These are phyloP conservation scores for Globisporangium polare DNA, from an alignment of 352 stramenopile species.

Conservation along the genomic window DNA sequence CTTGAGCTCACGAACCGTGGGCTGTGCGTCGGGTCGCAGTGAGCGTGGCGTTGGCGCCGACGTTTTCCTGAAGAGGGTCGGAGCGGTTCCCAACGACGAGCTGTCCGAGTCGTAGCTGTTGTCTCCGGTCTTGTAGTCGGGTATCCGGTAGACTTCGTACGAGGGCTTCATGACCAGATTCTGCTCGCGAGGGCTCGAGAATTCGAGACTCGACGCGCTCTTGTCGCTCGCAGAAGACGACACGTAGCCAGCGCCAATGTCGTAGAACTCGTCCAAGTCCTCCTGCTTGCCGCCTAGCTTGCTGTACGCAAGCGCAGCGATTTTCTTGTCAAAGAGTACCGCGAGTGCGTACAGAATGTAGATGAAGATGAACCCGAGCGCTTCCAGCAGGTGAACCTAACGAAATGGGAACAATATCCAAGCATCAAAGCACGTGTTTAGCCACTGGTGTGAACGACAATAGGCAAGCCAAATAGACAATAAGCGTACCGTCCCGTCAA, in stretches of 20 bases:
- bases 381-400: slow-evolving; percentile 53
- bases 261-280: slow-evolving; percentile 33
- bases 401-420: background rate
- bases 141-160: slow-evolving; percentile 36
- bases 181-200: background rate
- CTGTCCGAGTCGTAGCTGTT: slow-evolving; percentile 44
- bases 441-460: too few relatives aligned
- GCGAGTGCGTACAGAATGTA: slow-evolving; percentile 57
- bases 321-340: slow-evolving; percentile 59
- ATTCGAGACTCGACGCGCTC: slow-evolving; percentile 22
- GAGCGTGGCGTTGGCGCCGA: slow-evolving; percentile 59
- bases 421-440: background rate
- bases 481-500: slow-evolving; percentile 36
- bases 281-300: slow-evolving; percentile 21
- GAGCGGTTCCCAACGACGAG: slow-evolving; percentile 29
- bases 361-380: slow-evolving; percentile 67
- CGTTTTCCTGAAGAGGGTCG: slow-evolving; percentile 43
- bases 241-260: slow-evolving; percentile 4
- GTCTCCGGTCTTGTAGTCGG: slow-evolving; percentile 14
- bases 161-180: slow-evolving; percentile 15
- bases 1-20: background rate
- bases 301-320: slow-evolving; percentile 20
- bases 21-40: background rate
- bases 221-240: slow-evolving; percentile 21
- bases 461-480: background rate